Conservation (phyloP, 116 monocot genomes). For the Papilionanthe hybrid region DNA sequence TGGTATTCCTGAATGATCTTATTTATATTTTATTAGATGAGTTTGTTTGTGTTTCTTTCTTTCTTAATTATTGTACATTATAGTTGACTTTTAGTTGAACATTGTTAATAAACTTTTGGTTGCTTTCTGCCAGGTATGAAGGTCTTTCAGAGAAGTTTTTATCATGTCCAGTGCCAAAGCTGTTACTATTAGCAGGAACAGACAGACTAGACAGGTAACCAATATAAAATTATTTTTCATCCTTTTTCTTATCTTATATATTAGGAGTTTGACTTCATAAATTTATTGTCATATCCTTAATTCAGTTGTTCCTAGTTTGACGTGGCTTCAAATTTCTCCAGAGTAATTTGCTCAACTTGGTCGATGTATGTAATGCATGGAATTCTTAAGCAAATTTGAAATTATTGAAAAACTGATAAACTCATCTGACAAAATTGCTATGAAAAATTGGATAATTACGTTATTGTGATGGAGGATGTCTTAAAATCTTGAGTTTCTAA, state of each 20-base stretch:
- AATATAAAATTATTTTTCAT: not conserved
- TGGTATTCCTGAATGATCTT: not conserved
- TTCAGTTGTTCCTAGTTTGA: not conserved
- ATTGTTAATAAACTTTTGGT: not conserved
- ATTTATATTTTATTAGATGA: not conserved
- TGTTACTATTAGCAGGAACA: conserved; percentile 87
- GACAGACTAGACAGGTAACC: conserved; percentile 95
- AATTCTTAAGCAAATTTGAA: not conserved
- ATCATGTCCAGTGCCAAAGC: conserved; percentile 77
- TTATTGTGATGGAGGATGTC: not conserved
- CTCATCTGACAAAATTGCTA: not conserved
- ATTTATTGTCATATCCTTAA: not conserved
- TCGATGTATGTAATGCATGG: not conserved
- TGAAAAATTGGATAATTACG: not conserved
- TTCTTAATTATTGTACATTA: not conserved
- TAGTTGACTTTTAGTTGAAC: not conserved
- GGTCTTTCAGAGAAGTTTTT: conserved; percentile 94
- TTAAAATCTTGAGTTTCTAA: not conserved
- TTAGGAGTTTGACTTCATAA: not conserved
- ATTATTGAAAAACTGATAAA: not conserved
- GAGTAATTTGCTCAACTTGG: not conserved
- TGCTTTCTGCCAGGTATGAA: conserved; percentile 62
- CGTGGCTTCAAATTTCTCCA: not conserved
- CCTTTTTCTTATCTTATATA: not conserved
- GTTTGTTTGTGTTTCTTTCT: not conserved